A percentile compares a stretch with the other conserved stretches of the same genome.
Evolutionary conservation across 768 basidiomycete species (phyloP).

Genomic region (Boletus bicolor): DNA sequence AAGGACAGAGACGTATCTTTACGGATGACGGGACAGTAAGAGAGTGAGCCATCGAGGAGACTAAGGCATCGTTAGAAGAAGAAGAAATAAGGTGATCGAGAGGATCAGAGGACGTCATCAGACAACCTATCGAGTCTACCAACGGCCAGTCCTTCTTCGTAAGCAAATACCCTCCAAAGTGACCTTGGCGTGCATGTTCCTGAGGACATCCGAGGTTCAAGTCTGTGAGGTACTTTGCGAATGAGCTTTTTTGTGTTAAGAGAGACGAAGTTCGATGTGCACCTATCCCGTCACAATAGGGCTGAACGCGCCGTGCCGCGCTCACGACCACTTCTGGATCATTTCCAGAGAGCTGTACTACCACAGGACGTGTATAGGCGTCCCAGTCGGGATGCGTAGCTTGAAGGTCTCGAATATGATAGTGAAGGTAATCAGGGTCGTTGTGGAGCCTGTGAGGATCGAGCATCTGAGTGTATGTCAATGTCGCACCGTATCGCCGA

Average conservation of each 20-base stretch:
- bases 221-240: slow-evolving; percentile 42
- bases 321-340: slow-evolving; percentile 57
- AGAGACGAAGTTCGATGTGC: neutral
- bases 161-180: slow-evolving; percentile 75
- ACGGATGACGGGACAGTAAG: slow-evolving; percentile 62
- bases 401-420: slow-evolving; percentile 56
- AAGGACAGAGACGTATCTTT: slow-evolving; percentile 60
- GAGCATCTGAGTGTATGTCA: slow-evolving; percentile 79
- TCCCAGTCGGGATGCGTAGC: slow-evolving; percentile 11
- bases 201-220: slow-evolving; percentile 82
- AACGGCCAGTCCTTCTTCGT: slow-evolving; percentile 70
- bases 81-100: neutral
- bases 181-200: slow-evolving; percentile 59
- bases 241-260: neutral
- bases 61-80: slow-evolving; percentile 31
- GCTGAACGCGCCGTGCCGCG: slow-evolving; percentile 58
- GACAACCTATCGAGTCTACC: slow-evolving; percentile 58
- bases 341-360: slow-evolving; percentile 74
- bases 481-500: slow-evolving; percentile 59
- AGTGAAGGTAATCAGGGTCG: slow-evolving; percentile 62
- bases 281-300: slow-evolving; percentile 71
- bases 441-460: slow-evolving; percentile 56
- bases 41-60: slow-evolving; percentile 60
- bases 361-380: slow-evolving; percentile 44
- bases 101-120: neutral